Base-by-base conservation (phyloP, 2,329 filamentous ascomycete genomes). In the Neonectria faginata region DNA sequence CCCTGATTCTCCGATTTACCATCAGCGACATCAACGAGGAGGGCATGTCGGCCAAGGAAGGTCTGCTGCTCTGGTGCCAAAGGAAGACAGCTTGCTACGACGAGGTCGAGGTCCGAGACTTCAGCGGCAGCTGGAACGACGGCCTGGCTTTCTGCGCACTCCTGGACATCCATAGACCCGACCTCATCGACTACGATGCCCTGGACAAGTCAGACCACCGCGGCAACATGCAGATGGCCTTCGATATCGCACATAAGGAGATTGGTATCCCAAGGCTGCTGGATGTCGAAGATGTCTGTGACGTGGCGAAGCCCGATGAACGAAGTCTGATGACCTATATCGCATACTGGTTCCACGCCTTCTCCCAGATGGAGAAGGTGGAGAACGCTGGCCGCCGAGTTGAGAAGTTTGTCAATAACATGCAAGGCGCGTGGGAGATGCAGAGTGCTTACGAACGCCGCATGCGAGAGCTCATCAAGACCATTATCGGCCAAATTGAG, bases 391-490 rank as follows among this genome's bases (percentile, higher is more conserved):
- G 96, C 5, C 89, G 96, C 66, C 89, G 96, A 71, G 96, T 99
- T 5, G 96, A 99, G 82, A 99, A 99, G 80, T 99, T 99, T 75
- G 92, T 99, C 73, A 93, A 93, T 77, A 98, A 96, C 79, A 98
- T 99, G 96, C 94, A 97, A 77, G 96, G 96, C 22, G 95, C 96
- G 9, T 99, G 96, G 96, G 95, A 97, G 81, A 99, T 99, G 96
- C 94, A 99, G 80, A 97, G 93, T 76, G 92, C 92, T 31, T 99
- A 95, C 77, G 96, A 99, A 83, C 87, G 91, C 75, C 89, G 96
- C 65, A 97, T 98, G 92, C 88, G 89, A 62, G 92, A 90, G 70
- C 85, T 99, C 44, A 83, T 98, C 67, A 85, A 88, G 70, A 86
- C 89, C 68, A 93, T 98, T 72, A 84, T 86, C 27, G 86, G 86